These are phyloP conservation scores for Collybia mongolica DNA, from an alignment of 768 basidiomycete species.

Conservation along the genomic window DNA sequence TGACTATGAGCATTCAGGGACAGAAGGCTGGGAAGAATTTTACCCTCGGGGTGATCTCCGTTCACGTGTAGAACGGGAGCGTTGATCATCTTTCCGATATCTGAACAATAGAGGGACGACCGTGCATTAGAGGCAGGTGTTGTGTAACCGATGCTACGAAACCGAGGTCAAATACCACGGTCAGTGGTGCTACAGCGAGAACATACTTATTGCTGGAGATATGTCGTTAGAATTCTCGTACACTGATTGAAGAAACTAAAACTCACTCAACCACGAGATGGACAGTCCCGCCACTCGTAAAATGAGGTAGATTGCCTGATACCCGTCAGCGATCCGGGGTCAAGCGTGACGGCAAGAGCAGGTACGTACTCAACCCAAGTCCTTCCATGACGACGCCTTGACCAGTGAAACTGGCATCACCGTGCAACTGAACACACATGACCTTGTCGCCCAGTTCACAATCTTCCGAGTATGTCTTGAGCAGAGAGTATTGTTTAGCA, in stretches of 20 bases:
- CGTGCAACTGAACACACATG: conserved; percentile 89
- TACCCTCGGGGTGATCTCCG: conserved; percentile 86
- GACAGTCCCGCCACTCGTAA: conserved; percentile 86
- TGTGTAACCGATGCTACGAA: conserved; percentile 83
- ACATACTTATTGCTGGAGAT: conserved; percentile 56
- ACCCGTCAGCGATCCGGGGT: too few relatives aligned
- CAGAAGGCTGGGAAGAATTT: conserved; percentile 7
- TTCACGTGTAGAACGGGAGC: conserved; percentile 90
- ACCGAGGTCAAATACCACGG: neutral
- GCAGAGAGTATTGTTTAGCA: conserved; percentile 83
- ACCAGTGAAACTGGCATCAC: conserved; percentile 89
- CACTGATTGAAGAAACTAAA: neutral
- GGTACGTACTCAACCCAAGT: conserved; percentile 70
- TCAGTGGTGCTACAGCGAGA: neutral
- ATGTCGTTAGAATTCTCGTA: neutral
- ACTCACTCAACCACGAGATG: conserved; percentile 90
- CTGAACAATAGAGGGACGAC: conserved; percentile 86
- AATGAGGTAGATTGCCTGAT: conserved; percentile 84
- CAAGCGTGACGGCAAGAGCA: neutral
- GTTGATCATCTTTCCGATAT: conserved; percentile 87
- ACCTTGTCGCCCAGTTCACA: conserved; percentile 66
- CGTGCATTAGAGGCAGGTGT: conserved; percentile 84
- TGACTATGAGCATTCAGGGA: neutral
- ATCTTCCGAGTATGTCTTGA: conserved; percentile 59
- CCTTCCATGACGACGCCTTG: conserved; percentile 91